Evolutionary conservation across 257 asterid genomes (phyloP), one percentile per base, ranked within the genome.

Genomic region (Cynanchum wilfordii): DNA sequence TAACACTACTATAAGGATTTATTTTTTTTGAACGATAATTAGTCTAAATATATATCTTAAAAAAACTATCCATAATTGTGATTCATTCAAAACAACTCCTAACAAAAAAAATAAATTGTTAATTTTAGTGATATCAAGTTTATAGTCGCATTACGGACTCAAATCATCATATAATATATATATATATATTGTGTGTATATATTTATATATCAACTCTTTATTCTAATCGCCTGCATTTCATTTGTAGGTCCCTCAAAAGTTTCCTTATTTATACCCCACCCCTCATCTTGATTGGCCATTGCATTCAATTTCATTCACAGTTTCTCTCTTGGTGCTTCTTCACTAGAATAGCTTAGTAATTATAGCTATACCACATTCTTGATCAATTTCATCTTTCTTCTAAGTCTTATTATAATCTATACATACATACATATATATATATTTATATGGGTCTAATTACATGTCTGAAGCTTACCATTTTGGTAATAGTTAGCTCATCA

Each of bases 241-340:
- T 11, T 44, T 5, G 80, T 79, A 75, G 89, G 88, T 67, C 89
- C 93, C 78, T 74, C 50, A 59, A 57, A 19, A 29, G 47, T 79
- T 79, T 70, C 76, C 74, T 64, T 90, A 85, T 90, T 75, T 89
- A 88, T 83, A 82, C 78, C 55, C 68, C 73, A 7, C 10, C 76
- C 78, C 50, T 64, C 75, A 7, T 30, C 76, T 71, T 65, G 38
- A 50, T 15, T 69, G 59, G 49, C 77, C 42, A 45, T 42, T 42
- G 7, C 10, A 42, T 57, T 55, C 73, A 71, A 76, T 27, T 33
- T 24, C 68, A 38, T 63, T 69, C 73, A 25, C 52, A 75, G 38
- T 47, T 1, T 33, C 38, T 33, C 38, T 2, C 57, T 45, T 77
- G 5, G 22, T 19, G 8, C n/a, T 27, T n/a, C 40, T 25, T 57